Percentiles rank a stretch among this genome's conserved stretches.
Evolutionary conservation across 768 basidiomycete species (phyloP).

Genomic region (Boletus sp.): DNA sequence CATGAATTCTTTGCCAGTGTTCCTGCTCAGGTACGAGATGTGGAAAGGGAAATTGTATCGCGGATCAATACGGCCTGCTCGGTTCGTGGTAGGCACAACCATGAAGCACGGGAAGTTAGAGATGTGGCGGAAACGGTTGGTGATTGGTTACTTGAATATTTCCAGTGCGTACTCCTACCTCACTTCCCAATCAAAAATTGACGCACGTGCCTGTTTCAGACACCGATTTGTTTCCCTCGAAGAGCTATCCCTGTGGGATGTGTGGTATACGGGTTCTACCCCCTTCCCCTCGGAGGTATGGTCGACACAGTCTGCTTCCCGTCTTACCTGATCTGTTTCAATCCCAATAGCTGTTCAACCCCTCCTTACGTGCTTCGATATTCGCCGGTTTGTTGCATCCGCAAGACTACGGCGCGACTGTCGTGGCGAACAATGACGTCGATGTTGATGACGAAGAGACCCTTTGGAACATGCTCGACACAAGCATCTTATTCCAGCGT

Average conservation of each 20-base stretch:
- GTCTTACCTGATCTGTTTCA: not conserved
- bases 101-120: constrained; percentile 15
- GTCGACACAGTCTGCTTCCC: not conserved
- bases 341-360: constrained; percentile 56
- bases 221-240: constrained; percentile 45
- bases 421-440: constrained; percentile 1
- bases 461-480: constrained; percentile 64
- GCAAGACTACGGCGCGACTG: constrained; percentile 38
- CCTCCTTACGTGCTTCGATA: constrained; percentile 59
- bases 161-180: constrained; percentile 39
- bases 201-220: constrained; percentile 30
- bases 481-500: constrained; percentile 69
- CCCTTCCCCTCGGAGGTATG: constrained; percentile 68
- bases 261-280: constrained; percentile 68
- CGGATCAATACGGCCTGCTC: constrained; percentile 21
- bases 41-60: constrained; percentile 34
- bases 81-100: constrained; percentile 15
- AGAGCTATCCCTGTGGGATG: constrained; percentile 54
- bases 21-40: constrained; percentile 29
- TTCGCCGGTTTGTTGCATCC: constrained; percentile 61
- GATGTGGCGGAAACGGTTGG: constrained; percentile 33
- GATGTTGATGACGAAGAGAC: constrained; percentile 28
- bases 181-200: not conserved
- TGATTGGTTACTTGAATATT: constrained; percentile 49
- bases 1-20: constrained; percentile 37